These are phyloP conservation scores for Microbotryomycetes sp. DNA, from an alignment of 1,284 basidiomycete genomes.

Conservation along the genomic window DNA sequence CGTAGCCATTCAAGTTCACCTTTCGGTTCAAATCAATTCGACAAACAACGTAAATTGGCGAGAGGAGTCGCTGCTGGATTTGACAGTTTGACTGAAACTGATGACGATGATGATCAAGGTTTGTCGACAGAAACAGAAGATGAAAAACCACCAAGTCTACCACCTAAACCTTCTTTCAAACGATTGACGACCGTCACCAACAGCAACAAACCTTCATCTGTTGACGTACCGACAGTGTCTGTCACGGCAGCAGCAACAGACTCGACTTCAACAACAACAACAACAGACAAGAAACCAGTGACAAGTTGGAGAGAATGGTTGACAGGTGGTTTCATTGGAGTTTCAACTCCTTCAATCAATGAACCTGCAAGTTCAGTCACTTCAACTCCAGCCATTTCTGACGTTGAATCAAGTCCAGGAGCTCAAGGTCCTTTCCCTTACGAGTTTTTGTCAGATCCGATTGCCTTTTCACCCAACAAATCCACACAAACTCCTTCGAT, in stretches of 20 bases:
- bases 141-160: neutral
- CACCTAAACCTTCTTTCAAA: neutral
- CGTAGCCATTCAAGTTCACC: too few species aligned
- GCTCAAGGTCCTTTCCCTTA: neutral
- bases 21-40: too few species aligned
- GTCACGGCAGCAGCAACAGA: neutral
- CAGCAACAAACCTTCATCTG: too few species aligned
- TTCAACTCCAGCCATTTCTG: neutral
- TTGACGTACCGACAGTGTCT: too few species aligned
- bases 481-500: neutral
- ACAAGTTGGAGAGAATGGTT: neutral
- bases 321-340: neutral
- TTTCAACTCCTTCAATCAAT: neutral
- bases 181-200: too few species aligned
- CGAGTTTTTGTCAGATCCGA: neutral
- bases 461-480: neutral
- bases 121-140: neutral
- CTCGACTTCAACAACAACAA: neutral
- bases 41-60: too few species aligned
- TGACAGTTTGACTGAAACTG: neutral
- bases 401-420: neutral
- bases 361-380: neutral
- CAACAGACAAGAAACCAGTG: neutral
- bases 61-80: neutral
- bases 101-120: neutral